These are phyloP conservation scores for Zygosaccharomyces pseudobailii DNA, from an alignment of 1,139 yeast species.

Conservation along the genomic window DNA sequence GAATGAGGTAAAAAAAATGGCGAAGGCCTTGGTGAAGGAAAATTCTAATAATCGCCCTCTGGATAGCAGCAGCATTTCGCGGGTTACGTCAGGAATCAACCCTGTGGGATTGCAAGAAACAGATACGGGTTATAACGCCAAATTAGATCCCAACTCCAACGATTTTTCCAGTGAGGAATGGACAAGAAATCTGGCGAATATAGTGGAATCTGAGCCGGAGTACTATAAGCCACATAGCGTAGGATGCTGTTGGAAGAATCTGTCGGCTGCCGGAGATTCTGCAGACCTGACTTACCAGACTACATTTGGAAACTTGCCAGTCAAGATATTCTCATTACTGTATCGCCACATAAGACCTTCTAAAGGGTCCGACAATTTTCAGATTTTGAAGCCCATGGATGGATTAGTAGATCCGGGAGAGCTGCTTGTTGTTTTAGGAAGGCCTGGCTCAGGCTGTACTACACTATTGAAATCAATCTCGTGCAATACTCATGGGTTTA, in stretches of 20 bases:
- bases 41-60: background rate
- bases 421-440: conserved; percentile 67
- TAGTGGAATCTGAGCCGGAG: conserved; percentile 54
- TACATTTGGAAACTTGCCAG: conserved; percentile 53
- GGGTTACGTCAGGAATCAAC: conserved; percentile 10
- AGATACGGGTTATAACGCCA: conserved; percentile 37
- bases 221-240: conserved; percentile 57
- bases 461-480: conserved; percentile 68
- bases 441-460: conserved; percentile 84
- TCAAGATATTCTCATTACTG: conserved; percentile 16
- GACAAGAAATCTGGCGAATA: conserved; percentile 62
- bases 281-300: conserved; percentile 76
- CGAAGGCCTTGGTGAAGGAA: background rate
- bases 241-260: conserved; percentile 63
- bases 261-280: conserved; percentile 71
- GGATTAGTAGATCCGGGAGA: conserved; percentile 66
- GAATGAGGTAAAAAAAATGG: background rate
- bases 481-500: conserved; percentile 65
- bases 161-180: conserved; percentile 62
- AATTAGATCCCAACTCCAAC: conserved; percentile 51
- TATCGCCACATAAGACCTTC: conserved; percentile 27
- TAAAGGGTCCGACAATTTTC: conserved; percentile 37
- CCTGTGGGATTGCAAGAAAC: conserved; percentile 13
- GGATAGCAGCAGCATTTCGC: background rate
- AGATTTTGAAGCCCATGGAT: conserved; percentile 61